Evolutionary conservation across 192 early-diverging fungal species (phyloP), one percentile per base, ranked within the genome.

Genomic region (Podila minutissima): DNA sequence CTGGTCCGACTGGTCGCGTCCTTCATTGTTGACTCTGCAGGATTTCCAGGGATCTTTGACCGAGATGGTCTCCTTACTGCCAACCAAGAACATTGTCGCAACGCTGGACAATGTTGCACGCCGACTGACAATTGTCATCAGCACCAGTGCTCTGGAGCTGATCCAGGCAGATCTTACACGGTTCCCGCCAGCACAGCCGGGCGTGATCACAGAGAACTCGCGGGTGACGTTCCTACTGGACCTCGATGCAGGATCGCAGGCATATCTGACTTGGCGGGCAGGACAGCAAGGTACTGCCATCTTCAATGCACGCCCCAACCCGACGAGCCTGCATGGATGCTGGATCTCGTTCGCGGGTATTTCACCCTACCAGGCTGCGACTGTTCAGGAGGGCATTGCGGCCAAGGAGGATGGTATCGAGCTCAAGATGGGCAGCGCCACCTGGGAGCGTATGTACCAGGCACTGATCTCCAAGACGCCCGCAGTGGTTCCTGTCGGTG

Each of bases 1-100:
- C 4, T 81, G 77, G 77, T 81, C 77, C 1, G 77, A 81, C 29
- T 81, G 77, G 77, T 81, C 77, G 10, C 61, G 77, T 5, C 67
- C 67, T 3, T 65, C 77, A 20, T 29, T 81, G 38, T 24, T 81
- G 22, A 29, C 8, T 17, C 49, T 81, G n/a, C 46, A 58, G 9
- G 62, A 73, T 53, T 81, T 81, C 32, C 22, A 37, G 2, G 77
- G 77, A 9, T 81, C 77, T 0, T 62, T 81, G 26, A 81, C 77
- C 22, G 77, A 81, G 33, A 19, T 15, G 19, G 71, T 81, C 1
- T 13, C 38, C 0, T 49, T 73, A 1, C 26, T 81, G 46, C 37
- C 53, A n/a, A 81, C 77, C 6, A 72, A 68, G 60, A 81, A 81
- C 20, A 69, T 81, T 65, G 77, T 81, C 2, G 77, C 77, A 19